These are phyloP conservation scores for Cordyceps cateniannulata DNA, from an alignment of 2,329 filamentous ascomycete species.

Conservation along the genomic window DNA sequence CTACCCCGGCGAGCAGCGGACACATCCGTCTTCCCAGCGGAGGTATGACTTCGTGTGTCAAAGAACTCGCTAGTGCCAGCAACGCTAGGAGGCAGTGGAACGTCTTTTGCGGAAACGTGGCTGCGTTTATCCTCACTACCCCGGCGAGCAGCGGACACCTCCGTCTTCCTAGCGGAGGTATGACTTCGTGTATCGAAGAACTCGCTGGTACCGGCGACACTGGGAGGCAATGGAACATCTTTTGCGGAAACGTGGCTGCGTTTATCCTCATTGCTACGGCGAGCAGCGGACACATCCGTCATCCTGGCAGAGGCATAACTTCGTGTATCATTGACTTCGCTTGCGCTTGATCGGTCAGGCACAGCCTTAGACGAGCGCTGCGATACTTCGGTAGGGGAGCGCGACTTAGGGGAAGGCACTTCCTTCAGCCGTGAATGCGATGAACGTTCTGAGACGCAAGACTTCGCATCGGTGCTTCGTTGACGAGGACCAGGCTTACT, in stretches of 20 bases:
- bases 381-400: background rate
- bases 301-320: background rate
- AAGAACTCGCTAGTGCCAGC: background rate
- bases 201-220: background rate
- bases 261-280: background rate
- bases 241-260: background rate
- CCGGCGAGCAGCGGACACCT: too few relatives aligned
- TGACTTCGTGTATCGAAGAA: too few relatives aligned
- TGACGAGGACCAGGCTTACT: background rate
- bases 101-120: background rate
- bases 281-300: too few relatives aligned
- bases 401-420: background rate
- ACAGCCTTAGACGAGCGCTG: background rate
- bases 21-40: background rate
- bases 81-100: background rate
- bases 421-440: background rate
- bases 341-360: background rate
- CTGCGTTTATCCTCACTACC: background rate
- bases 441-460: background rate
- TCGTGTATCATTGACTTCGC: background rate
- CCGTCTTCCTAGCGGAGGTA: too few relatives aligned
- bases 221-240: background rate
- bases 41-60: background rate
- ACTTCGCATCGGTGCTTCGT: background rate
- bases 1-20: background rate